phyloP scores from a whole-genome alignment of 75 land plant species.

The Isoetes taiwanensis region DNA sequence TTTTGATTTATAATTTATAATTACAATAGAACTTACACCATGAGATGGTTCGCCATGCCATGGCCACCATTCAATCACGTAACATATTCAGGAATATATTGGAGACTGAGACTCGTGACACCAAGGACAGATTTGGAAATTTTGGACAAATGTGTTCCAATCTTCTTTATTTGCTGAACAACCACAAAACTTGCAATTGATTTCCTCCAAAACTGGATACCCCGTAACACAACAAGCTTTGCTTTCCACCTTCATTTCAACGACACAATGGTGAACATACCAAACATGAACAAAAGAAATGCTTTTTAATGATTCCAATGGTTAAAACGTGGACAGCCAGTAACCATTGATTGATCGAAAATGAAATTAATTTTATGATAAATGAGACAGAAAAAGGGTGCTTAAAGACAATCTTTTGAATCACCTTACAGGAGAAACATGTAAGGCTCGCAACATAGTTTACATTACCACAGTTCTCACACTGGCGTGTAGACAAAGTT shows the following conservation, averaged over 20 bases:
- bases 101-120: too few relatives aligned
- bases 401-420: background rate
- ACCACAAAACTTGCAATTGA: conserved; percentile 13
- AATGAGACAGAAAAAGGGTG: background rate
- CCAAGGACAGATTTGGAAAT: conserved; percentile 24
- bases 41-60: too few relatives aligned
- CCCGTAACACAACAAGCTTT: conserved; percentile 30
- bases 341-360: background rate
- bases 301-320: background rate
- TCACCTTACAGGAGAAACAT: conserved; percentile 25
- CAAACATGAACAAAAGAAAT: background rate
- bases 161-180: conserved; percentile 25
- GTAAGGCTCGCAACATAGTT: conserved; percentile 25
- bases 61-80: too few relatives aligned
- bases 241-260: conserved; percentile 12
- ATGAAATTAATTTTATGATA: background rate
- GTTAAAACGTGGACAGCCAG: background rate
- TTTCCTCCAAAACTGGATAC: conserved; percentile 16
- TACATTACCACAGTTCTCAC: conserved; percentile 16
- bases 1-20: too few relatives aligned
- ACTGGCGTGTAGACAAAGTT: conserved; percentile 8
- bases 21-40: too few relatives aligned
- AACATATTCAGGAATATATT: too few relatives aligned
- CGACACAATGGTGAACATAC: background rate
- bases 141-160: conserved; percentile 17